Percentiles rank a stretch among this genome's conserved stretches.
phyloP scores from a whole-genome alignment of 1,284 basidiomycete species.

The Irpex rosettiformis region DNA sequence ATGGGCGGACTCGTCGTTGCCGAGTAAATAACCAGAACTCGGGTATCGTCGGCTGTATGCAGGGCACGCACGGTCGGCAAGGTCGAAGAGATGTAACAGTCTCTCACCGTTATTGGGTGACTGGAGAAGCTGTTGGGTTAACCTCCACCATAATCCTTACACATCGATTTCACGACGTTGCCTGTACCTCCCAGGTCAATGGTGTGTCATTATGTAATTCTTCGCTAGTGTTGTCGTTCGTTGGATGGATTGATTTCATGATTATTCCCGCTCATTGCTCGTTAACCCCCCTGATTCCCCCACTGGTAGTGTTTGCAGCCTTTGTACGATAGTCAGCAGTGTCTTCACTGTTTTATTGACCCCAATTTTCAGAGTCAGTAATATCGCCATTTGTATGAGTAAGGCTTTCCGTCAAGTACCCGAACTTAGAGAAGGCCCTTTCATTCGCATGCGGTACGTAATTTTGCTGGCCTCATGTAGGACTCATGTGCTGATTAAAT shows the following conservation, averaged over 20 bases:
- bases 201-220: not conserved
- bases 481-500: too few species aligned
- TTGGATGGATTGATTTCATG: slow-evolving; percentile 1
- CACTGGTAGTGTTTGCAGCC: not conserved
- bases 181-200: not conserved
- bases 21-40: slow-evolving; percentile 43
- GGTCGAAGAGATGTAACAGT: not conserved
- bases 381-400: not conserved
- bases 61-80: not conserved
- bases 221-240: slow-evolving; percentile 4
- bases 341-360: not conserved
- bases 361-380: not conserved
- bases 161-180: not conserved
- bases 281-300: not conserved
- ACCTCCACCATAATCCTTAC: not conserved
- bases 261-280: not conserved
- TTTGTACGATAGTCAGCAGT: not conserved
- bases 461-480: too few species aligned
- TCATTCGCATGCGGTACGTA: too few species aligned
- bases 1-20: slow-evolving; percentile 70
- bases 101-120: not conserved
- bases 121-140: not conserved
- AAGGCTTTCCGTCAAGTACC: not conserved
- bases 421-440: not conserved
- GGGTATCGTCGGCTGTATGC: not conserved